A percentile compares a stretch with the other conserved stretches of the same genome.
Conservation (phyloP, 192 early-diverging fungal species). For the Phycomyces nitens region DNA sequence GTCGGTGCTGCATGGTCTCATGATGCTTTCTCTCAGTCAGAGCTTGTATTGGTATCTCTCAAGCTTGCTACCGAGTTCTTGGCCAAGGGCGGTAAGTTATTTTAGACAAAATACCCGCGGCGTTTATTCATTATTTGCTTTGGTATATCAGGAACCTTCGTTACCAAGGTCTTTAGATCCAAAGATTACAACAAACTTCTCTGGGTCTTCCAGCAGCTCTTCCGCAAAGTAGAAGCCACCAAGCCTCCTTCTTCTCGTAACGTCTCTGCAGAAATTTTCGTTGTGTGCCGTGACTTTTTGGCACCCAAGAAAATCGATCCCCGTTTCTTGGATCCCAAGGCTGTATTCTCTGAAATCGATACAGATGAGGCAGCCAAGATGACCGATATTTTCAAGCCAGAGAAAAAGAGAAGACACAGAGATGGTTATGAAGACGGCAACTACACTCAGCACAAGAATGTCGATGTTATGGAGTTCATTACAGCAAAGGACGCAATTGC, state of each 20-base stretch:
- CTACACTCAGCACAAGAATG: slow-evolving; percentile 78
- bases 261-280: slow-evolving; percentile 99
- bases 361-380: slow-evolving; percentile 43
- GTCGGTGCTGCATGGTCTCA: slow-evolving; percentile 94
- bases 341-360: slow-evolving; percentile 92
- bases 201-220: slow-evolving; percentile 98
- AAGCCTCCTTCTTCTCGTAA: slow-evolving; percentile 97
- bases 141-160: slow-evolving; percentile 60
- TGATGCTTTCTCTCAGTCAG: slow-evolving; percentile 95
- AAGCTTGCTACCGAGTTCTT: slow-evolving; percentile 95
- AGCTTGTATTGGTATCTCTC: slow-evolving; percentile 86
- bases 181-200: slow-evolving; percentile 99
- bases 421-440: slow-evolving; percentile 98
- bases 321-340: slow-evolving; percentile 85
- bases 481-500: slow-evolving; percentile 71
- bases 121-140: neutral
- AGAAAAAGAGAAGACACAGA: slow-evolving; percentile 87
- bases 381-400: slow-evolving; percentile 86
- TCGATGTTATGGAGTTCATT: slow-evolving; percentile 79
- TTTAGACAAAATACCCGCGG: no score
- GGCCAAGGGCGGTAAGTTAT: slow-evolving; percentile 66
- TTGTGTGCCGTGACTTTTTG: slow-evolving; percentile 90
- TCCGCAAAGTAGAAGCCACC: slow-evolving; percentile 94
- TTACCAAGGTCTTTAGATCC: slow-evolving; percentile 98
- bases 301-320: slow-evolving; percentile 96